Conservation (phyloP, 2,329 filamentous ascomycete species). For the Sordariomycetes sp. region DNA sequence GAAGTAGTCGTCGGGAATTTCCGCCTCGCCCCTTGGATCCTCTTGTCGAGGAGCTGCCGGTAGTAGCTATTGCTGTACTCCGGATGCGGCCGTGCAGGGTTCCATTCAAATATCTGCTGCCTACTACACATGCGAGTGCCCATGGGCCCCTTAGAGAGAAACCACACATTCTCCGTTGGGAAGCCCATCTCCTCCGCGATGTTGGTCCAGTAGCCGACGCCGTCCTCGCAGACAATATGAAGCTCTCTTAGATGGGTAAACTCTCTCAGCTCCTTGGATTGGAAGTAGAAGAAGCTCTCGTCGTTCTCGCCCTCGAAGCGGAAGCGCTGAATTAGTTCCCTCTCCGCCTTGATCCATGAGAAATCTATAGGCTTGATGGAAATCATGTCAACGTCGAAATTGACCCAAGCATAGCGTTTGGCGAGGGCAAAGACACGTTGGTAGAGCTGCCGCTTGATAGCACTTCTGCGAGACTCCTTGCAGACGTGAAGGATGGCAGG, state of each 20-base stretch:
- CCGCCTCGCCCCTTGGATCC: not conserved
- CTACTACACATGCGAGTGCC: not conserved
- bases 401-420: not conserved
- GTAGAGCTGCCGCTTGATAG: slow-evolving; percentile 1
- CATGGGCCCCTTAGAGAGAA: not conserved
- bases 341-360: slow-evolving; percentile 1
- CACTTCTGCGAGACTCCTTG: slow-evolving; percentile 1
- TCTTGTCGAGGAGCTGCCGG: not conserved
- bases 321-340: slow-evolving; percentile 2
- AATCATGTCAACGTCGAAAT: slow-evolving; percentile 1
- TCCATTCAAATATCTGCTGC: not conserved
- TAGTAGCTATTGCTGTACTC: not conserved
- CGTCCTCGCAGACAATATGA: slow-evolving; percentile 1
- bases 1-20: not conserved
- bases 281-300: slow-evolving; percentile 2
- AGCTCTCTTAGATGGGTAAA: slow-evolving; percentile 3
- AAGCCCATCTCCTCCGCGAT: slow-evolving; percentile 1
- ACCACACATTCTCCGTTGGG: slow-evolving; percentile 1
- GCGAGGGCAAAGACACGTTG: slow-evolving; percentile 1
- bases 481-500: slow-evolving; percentile 2
- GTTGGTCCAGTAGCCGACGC: not conserved
- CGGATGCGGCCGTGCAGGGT: not conserved
- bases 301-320: slow-evolving; percentile 2
- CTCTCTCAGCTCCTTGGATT: not conserved
- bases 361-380: not conserved